Evolutionary conservation across 2,329 filamentous ascomycete genomes (phyloP).

Genomic region (Arthrobotrys conoides): DNA sequence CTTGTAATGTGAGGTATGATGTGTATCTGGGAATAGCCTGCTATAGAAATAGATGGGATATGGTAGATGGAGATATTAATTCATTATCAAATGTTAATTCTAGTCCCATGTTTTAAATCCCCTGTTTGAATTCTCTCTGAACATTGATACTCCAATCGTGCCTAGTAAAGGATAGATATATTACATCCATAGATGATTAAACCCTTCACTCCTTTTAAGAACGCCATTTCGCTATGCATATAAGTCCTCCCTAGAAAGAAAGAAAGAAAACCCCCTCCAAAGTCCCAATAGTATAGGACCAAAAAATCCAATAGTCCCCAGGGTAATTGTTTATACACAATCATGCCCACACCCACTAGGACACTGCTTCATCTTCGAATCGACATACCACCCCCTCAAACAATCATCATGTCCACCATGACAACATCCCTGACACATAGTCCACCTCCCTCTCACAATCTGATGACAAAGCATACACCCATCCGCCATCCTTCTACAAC

Average conservation of each 20-base stretch:
- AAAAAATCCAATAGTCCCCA: no score
- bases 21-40: background rate
- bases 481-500: slow-evolving; percentile 61
- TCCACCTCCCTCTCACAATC: slow-evolving; percentile 62
- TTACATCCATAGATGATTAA: background rate
- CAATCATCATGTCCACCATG: slow-evolving; percentile 63
- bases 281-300: no score
- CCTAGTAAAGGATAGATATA: background rate
- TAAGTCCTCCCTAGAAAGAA: background rate
- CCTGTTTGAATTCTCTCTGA: background rate
- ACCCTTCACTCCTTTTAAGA: background rate
- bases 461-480: slow-evolving; percentile 63
- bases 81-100: background rate
- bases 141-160: background rate
- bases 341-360: slow-evolving; percentile 63
- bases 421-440: slow-evolving; percentile 63
- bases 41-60: no score
- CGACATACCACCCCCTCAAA: slow-evolving; percentile 63
- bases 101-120: background rate
- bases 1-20: background rate
- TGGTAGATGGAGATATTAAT: background rate
- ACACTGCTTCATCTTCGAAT: slow-evolving; percentile 61
- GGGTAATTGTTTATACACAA: slow-evolving; percentile 29
- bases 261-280: no score
- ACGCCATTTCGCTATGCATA: slow-evolving; percentile 37